These are phyloP conservation scores for Gossypium rotundifolium DNA, from an alignment of 345 rosid genomes.

Conservation along the genomic window DNA sequence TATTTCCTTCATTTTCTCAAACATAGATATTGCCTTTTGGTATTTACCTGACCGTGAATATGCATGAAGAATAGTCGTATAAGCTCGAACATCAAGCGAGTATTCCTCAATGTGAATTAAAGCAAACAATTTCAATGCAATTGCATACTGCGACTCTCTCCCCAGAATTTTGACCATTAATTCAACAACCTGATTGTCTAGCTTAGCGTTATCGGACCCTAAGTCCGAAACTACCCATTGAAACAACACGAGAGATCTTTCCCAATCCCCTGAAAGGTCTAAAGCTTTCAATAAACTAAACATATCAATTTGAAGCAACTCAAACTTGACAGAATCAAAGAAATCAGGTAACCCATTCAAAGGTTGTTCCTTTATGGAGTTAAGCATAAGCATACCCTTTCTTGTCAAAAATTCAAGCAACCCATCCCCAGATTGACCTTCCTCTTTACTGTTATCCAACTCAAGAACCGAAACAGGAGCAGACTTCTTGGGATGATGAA, in stretches of 20 bases:
- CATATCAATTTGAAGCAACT: constrained; percentile 56
- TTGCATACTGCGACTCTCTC: constrained; percentile 51
- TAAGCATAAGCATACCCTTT: constrained; percentile 41
- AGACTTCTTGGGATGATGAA: constrained; percentile 23
- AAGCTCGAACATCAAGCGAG: constrained; percentile 65
- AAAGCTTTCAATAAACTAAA: constrained; percentile 57
- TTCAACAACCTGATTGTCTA: constrained; percentile 54
- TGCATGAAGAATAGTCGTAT: constrained; percentile 60
- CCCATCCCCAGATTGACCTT: constrained; percentile 18
- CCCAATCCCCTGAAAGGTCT: constrained; percentile 63
- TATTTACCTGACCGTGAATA: constrained; percentile 64
- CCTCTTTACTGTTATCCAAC: constrained; percentile 23
- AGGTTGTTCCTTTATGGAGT: constrained; percentile 49
- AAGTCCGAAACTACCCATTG: constrained; percentile 51
- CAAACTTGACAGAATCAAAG: constrained; percentile 43
- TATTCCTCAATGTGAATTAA: constrained; percentile 50
- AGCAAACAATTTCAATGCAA: constrained; percentile 71
- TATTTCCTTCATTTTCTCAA: constrained; percentile 59
- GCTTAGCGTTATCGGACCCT: constrained; percentile 23
- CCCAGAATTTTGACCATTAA: constrained; percentile 64
- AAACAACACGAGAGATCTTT: constrained; percentile 59
- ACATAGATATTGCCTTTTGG: constrained; percentile 48
- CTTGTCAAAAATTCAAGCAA: constrained; percentile 44
- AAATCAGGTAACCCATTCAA: constrained; percentile 39
- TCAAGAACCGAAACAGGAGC: constrained; percentile 23